Evolutionary conservation across 169 alveolate species (phyloP), one percentile per base, ranked within the genome.

Genomic region (Babesia caballi): DNA sequence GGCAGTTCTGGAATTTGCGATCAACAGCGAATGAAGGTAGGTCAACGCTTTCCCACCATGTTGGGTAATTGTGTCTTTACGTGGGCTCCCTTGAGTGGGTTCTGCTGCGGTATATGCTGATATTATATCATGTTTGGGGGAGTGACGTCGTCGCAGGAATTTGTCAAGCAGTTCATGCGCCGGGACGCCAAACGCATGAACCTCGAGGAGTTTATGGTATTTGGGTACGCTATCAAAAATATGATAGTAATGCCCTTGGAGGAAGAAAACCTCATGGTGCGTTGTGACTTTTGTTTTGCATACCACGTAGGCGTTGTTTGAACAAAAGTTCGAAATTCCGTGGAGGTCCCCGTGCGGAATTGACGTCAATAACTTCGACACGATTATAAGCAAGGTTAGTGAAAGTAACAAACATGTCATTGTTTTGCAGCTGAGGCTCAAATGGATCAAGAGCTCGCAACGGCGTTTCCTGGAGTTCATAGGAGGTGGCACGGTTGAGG

Each of bases 341-440:
- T 80, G 88, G 88, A 70, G 23, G 61, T 49, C 83, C 4, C 77
- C 82, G 15, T 59, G 76, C 19, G 88, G 83, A 17, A 69, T 80
- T 15, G 72, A 80, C 40, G 49, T 66, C 44, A 40, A 41, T 58
- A 67, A 38, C 25, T 70, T 80, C 25, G 77, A 80, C 27, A 32
- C 61, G 23, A 69, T 80, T 14, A 35, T 67, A 9, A 56, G 32
- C 40, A 21, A 51, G 35, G 88, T 80, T 30, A 19, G 76, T n/a
- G 11, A 2, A 6, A 19, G 3, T n/a, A n/a, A 32, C 1, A 19
- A 58, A 8, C 4, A 9, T 52, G 15, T 32, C 49, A 59, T 23
- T 14, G 19, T 19, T 21, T 5, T 36, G 19, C 71, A 80, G 88
- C 71, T 80, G 51, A 70, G 59, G 21, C 46, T 80, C 50, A 80